Percentiles rank a stretch among this genome's conserved stretches.
These are phyloP conservation scores for Xerophyta viscosa DNA, from an alignment of 106 monocot species.

Conservation along the genomic window DNA sequence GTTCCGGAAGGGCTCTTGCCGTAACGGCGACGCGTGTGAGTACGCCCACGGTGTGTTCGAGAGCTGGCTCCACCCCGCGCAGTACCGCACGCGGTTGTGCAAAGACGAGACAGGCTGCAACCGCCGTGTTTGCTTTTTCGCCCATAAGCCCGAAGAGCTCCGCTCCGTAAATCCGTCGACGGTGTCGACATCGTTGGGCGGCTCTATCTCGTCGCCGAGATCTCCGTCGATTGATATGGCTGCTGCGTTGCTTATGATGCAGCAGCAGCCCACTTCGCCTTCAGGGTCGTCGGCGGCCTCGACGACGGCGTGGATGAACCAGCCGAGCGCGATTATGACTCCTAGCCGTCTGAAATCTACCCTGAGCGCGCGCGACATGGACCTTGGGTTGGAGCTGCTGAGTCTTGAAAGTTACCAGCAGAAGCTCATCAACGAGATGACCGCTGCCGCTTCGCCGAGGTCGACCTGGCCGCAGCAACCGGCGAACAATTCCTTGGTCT, in stretches of 20 bases:
- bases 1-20: constrained; percentile 86
- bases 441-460: neutral
- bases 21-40: constrained; percentile 79
- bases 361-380: neutral
- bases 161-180: constrained; percentile 41
- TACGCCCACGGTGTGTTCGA: constrained; percentile 97
- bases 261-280: constrained; percentile 2
- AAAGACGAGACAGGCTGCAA: constrained; percentile 67
- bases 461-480: too few relatives aligned
- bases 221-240: neutral
- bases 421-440: constrained; percentile 53
- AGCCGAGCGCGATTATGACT: neutral
- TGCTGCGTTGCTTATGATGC: constrained; percentile 25
- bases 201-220: constrained; percentile 26
- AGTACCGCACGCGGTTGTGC: constrained; percentile 77
- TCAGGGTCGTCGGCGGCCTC: neutral
- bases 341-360: constrained; percentile 10
- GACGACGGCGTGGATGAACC: constrained; percentile 7
- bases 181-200: constrained; percentile 22
- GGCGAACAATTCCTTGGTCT: neutral
- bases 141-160: constrained; percentile 84
- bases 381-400: constrained; percentile 3
- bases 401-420: constrained; percentile 27
- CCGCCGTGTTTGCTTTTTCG: constrained; percentile 83
- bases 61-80: constrained; percentile 81